Conservation (phyloP, 1,139 yeast species). For the Debaryomyces psychrophilus region DNA sequence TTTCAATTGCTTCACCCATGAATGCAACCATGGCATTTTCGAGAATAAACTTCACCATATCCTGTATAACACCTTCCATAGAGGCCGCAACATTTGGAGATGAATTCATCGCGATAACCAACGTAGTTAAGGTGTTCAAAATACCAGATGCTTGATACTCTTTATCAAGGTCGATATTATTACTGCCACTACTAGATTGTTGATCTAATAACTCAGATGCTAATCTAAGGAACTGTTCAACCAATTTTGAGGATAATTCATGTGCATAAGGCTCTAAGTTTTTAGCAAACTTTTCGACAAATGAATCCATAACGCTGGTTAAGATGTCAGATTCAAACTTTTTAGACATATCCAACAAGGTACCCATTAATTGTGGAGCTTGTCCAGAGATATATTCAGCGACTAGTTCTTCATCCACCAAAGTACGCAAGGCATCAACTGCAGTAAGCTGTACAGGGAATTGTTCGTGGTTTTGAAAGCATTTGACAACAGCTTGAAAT, state of each 20-base stretch:
- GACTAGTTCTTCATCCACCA: slow-evolving; percentile 51
- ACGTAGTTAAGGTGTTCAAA: slow-evolving; percentile 53
- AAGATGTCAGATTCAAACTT: slow-evolving; percentile 55
- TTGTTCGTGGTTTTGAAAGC: slow-evolving; percentile 48
- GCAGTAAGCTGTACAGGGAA: slow-evolving; percentile 56
- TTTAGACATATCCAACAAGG: slow-evolving; percentile 53
- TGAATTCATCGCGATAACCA: slow-evolving; percentile 54
- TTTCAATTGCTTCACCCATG: slow-evolving; percentile 51
- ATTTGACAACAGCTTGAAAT: slow-evolving; percentile 47
- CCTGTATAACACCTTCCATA: slow-evolving; percentile 43
- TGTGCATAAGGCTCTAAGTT: slow-evolving; percentile 60
- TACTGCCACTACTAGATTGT: slow-evolving; percentile 26
- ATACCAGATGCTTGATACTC: slow-evolving; percentile 58
- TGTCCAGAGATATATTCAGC: slow-evolving; percentile 51
- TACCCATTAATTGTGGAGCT: slow-evolving; percentile 57
- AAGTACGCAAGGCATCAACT: slow-evolving; percentile 55
- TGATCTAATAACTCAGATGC: slow-evolving; percentile 49
- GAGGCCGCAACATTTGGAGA: slow-evolving; percentile 48
- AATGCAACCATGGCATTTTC: slow-evolving; percentile 53
- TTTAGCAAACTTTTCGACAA: slow-evolving; percentile 55
- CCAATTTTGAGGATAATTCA: slow-evolving; percentile 51
- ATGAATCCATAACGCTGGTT: slow-evolving; percentile 58
- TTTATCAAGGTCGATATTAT: slow-evolving; percentile 41
- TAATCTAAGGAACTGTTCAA: slow-evolving; percentile 48
- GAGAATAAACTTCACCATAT: slow-evolving; percentile 48